Conservation (phyloP, 2,329 filamentous ascomycete genomes). For the Juglanconis juglandina region DNA sequence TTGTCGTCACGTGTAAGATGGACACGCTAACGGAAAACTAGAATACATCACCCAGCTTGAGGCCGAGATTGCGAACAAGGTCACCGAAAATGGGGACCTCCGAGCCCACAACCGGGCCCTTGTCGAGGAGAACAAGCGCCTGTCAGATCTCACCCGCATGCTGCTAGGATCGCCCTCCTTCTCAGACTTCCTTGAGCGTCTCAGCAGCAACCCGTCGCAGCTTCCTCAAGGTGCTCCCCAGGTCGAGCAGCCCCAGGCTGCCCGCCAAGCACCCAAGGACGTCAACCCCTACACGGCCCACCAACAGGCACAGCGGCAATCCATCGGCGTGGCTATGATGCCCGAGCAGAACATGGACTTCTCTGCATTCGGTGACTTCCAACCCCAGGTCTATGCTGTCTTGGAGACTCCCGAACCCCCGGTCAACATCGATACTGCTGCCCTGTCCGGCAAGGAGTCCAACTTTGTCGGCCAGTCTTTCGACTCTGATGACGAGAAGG, state of each 20-base stretch:
- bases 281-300: constrained; percentile 57
- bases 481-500: constrained; percentile 49
- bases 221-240: constrained; percentile 35
- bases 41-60: constrained; percentile 97
- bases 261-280: constrained; percentile 60
- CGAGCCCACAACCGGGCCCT: constrained; percentile 78
- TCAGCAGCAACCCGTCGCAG: constrained; percentile 57
- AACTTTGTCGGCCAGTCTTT: constrained; percentile 48
- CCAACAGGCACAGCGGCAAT: constrained; percentile 56
- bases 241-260: constrained; percentile 31
- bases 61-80: constrained; percentile 78
- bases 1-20: background rate
- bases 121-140: constrained; percentile 78
- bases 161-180: constrained; percentile 79
- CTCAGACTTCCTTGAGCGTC: constrained; percentile 71
- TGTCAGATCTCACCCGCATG: constrained; percentile 76
- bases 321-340: constrained; percentile 78
- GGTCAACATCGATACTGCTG: constrained; percentile 51
- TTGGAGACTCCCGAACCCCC: constrained; percentile 65
- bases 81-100: constrained; percentile 78
- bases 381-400: constrained; percentile 71
- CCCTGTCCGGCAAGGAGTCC: constrained; percentile 69
- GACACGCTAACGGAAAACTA: constrained; percentile 52
- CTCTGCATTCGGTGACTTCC: constrained; percentile 63
- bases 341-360: constrained; percentile 77